These are phyloP conservation scores for Exophiala spinifera DNA, from an alignment of 2,329 filamentous ascomycete species.

Conservation along the genomic window DNA sequence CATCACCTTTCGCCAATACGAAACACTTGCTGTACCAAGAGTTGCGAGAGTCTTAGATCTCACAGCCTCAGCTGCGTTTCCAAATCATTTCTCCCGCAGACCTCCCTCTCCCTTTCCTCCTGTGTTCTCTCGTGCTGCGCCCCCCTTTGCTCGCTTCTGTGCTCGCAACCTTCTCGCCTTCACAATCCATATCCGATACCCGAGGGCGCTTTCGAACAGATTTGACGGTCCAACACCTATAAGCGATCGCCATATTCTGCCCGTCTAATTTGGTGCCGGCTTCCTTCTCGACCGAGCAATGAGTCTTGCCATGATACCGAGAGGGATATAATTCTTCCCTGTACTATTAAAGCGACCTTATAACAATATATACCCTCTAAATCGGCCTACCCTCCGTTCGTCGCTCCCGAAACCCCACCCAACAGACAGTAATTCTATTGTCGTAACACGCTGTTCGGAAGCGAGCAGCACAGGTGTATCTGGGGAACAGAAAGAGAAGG, in stretches of 20 bases:
- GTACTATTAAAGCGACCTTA: neutral
- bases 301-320: neutral
- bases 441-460: neutral
- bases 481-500: too few relatives aligned
- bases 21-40: slow-evolving; percentile 4
- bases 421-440: neutral
- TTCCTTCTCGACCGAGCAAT: neutral
- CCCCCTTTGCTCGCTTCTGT: neutral
- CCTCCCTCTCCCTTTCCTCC: neutral
- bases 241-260: neutral
- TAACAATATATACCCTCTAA: neutral
- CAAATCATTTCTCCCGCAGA: neutral
- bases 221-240: neutral
- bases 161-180: neutral
- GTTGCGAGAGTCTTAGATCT: neutral
- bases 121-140: neutral
- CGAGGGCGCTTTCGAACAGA: neutral
- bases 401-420: neutral
- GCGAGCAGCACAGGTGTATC: neutral
- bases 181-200: neutral
- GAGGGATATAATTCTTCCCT: neutral
- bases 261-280: neutral
- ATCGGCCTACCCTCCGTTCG: neutral
- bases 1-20: slow-evolving; percentile 1
- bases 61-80: slow-evolving; percentile 8